phyloP scores from a whole-genome alignment of 2,329 filamentous ascomycete species.

The Pezicula rhizophila region DNA sequence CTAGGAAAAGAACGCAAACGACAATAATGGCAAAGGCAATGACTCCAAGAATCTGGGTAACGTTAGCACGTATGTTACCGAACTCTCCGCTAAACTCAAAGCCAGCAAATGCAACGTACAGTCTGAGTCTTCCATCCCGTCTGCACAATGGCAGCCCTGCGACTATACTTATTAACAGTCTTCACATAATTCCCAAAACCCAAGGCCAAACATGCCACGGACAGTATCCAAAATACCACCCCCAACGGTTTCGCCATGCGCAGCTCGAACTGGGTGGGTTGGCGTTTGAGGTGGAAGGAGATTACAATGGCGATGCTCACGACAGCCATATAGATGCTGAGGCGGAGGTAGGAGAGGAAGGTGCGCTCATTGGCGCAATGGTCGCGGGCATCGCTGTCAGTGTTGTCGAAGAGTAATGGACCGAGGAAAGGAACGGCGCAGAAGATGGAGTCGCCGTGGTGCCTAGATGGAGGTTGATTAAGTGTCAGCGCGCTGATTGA shows the following conservation, averaged over 20 bases:
- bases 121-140: slow-evolving; percentile 88
- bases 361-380: slow-evolving; percentile 48
- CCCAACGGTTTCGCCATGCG: slow-evolving; percentile 79
- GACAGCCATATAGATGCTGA: slow-evolving; percentile 85
- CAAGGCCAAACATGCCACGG: slow-evolving; percentile 67
- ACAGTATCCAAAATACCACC: slow-evolving; percentile 79
- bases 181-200: slow-evolving; percentile 85
- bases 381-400: slow-evolving; percentile 55
- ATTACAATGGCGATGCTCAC: slow-evolving; percentile 86
- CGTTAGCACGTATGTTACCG: slow-evolving; percentile 1
- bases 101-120: slow-evolving; percentile 35
- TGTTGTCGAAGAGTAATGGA: slow-evolving; percentile 61
- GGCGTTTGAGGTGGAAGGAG: slow-evolving; percentile 80
- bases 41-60: slow-evolving; percentile 50
- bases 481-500: neutral
- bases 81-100: neutral
- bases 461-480: neutral
- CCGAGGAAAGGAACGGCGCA: slow-evolving; percentile 32
- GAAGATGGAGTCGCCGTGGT: slow-evolving; percentile 17
- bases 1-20: slow-evolving; percentile 58
- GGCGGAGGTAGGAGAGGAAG: slow-evolving; percentile 85
- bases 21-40: slow-evolving; percentile 59
- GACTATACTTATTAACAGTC: slow-evolving; percentile 73
- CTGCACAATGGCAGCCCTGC: slow-evolving; percentile 77
- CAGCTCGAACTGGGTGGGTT: slow-evolving; percentile 65